These are phyloP conservation scores for Saturnispora sanitii DNA, from an alignment of 805 yeast genomes.

Conservation along the genomic window DNA sequence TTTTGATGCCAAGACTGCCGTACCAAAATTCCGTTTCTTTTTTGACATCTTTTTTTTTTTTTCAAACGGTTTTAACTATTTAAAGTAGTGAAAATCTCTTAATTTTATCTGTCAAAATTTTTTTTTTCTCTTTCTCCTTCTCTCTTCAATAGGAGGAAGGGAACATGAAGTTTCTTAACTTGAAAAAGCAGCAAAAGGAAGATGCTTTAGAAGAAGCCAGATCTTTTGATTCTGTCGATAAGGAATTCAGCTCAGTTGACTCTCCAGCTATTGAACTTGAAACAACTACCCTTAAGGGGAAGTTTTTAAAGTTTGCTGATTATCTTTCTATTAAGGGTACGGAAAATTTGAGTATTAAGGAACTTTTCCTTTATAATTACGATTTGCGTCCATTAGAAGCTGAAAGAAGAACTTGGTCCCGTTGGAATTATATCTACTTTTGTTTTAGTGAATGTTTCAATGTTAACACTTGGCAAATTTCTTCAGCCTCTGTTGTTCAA, in stretches of 20 bases:
- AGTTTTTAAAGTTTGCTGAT: neutral
- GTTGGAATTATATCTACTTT: conserved; percentile 11
- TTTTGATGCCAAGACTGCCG: too few relatives aligned
- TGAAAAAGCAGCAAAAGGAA: neutral
- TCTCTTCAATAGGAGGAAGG: conserved; percentile 4
- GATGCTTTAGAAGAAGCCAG: neutral
- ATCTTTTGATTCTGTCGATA: neutral
- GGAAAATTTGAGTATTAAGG: conserved; percentile 36
- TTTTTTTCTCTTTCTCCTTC: conserved; percentile 5
- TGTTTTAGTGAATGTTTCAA: conserved; percentile 23
- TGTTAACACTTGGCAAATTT: conserved; percentile 24
- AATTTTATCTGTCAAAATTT: neutral
- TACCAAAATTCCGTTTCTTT: too few relatives aligned
- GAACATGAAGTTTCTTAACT: neutral
- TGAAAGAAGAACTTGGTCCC: conserved; percentile 26
- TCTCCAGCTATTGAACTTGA: neutral
- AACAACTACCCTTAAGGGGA: neutral
- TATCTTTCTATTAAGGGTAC: conserved; percentile 19
- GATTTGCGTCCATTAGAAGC: conserved; percentile 27
- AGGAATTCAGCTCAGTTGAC: conserved; percentile 1
- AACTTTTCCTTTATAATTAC: conserved; percentile 44
- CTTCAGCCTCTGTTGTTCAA: conserved; percentile 27
- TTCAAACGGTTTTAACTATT: neutral
- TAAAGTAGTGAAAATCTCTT: too few relatives aligned
- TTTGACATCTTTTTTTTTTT: conserved; percentile 1